Evolutionary conservation across 1,284 basidiomycete genomes (phyloP).

Genomic region (Apiotrichum montevideense): DNA sequence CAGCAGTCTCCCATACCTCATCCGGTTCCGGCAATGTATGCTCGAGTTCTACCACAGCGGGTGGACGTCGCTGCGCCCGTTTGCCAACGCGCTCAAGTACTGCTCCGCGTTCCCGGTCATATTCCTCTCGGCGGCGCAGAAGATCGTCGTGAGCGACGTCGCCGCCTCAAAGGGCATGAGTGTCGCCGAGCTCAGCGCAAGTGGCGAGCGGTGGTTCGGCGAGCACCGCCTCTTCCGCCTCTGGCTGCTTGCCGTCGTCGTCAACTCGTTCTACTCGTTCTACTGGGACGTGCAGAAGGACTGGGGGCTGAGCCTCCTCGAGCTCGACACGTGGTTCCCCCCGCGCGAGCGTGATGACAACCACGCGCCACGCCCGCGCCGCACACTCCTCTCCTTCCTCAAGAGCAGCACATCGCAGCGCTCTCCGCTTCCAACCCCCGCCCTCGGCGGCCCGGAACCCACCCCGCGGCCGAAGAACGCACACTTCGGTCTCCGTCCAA

Average conservation of each 20-base stretch:
- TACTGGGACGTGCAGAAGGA: slow-evolving; percentile 99
- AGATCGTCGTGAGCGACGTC: slow-evolving; percentile 58
- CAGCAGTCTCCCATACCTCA: slow-evolving; percentile 74
- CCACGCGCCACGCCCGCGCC: not conserved
- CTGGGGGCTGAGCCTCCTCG: slow-evolving; percentile 84
- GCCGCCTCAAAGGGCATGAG: slow-evolving; percentile 51
- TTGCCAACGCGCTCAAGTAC: slow-evolving; percentile 96
- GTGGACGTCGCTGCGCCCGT: slow-evolving; percentile 62
- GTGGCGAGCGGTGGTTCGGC: slow-evolving; percentile 60
- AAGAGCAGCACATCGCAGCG: not conserved
- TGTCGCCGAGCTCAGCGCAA: slow-evolving; percentile 39
- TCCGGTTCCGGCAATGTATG: slow-evolving; percentile 89
- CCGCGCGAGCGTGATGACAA: not conserved
- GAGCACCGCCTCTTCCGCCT: slow-evolving; percentile 72
- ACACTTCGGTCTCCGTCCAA: slow-evolving; percentile 63
- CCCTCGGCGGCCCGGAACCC: too few relatives aligned
- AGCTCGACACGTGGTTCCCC: slow-evolving; percentile 45
- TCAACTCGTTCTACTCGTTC: slow-evolving; percentile 93
- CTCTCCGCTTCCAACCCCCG: not conserved
- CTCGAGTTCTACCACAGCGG: slow-evolving; percentile 70
- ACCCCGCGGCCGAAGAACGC: slow-evolving; percentile 7
- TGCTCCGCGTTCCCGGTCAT: slow-evolving; percentile 97
- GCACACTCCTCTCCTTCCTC: not conserved
- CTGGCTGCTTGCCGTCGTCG: slow-evolving; percentile 75
- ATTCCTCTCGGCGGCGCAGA: slow-evolving; percentile 80